Percentiles rank a stretch among this genome's conserved stretches.
These are phyloP conservation scores for Flaveria trinervia DNA, from an alignment of 129 eudicot species.

Conservation along the genomic window DNA sequence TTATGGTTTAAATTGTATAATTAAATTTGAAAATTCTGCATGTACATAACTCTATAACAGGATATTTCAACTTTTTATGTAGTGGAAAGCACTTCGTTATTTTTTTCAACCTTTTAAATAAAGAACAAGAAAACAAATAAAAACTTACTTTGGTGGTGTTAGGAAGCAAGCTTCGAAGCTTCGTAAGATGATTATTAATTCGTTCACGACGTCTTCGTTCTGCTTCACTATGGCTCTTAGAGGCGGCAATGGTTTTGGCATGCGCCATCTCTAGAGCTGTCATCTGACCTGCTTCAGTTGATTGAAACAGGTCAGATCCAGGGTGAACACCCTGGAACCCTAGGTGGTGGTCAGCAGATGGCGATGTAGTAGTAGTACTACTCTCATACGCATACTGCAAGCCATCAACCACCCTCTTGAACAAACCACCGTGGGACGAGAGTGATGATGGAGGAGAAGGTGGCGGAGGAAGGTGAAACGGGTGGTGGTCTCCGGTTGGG, in stretches of 20 bases:
- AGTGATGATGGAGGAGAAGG: conserved; percentile 27
- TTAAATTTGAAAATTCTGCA: neutral
- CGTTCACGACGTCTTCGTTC: conserved; percentile 84
- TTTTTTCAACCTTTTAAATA: neutral
- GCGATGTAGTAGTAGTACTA: conserved; percentile 4
- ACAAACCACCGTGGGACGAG: conserved; percentile 45
- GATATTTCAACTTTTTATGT: neutral
- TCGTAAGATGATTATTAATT: conserved; percentile 84
- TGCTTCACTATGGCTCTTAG: conserved; percentile 93
- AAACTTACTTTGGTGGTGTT: conserved; percentile 78
- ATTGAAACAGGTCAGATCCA: conserved; percentile 53
- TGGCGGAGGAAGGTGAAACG: conserved; percentile 50
- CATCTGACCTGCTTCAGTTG: conserved; percentile 63
- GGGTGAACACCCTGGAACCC: conserved; percentile 52
- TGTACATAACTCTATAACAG: neutral
- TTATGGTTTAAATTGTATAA: conserved; percentile 5
- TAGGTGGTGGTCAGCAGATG: conserved; percentile 30
- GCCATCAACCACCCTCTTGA: conserved; percentile 48
- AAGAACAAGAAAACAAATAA: conserved; percentile 1
- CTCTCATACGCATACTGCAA: conserved; percentile 60
- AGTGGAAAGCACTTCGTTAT: neutral
- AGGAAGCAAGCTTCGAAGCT: conserved; percentile 79
- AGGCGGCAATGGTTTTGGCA: conserved; percentile 90
- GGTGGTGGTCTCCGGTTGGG: conserved; percentile 50
- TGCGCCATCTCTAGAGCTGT: conserved; percentile 77